Base-by-base conservation (phyloP, 169 alveolate species). In the Theileria sp. region DNA sequence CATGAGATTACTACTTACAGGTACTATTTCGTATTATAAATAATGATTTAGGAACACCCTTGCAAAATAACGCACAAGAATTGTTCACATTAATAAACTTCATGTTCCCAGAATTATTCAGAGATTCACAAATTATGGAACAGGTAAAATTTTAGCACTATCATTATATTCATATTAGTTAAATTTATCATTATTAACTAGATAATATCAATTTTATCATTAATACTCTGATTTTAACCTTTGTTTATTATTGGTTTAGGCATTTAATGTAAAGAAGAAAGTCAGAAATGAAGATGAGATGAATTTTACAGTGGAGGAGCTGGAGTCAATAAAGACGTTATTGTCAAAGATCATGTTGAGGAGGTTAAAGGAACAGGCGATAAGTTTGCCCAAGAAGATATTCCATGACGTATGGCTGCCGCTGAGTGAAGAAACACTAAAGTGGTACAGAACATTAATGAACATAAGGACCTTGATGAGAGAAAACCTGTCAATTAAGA, bases 71-170 rank as follows among this genome's bases (percentile, higher is more conserved):
- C 60, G 93, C 97, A 10, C 93, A 92, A 72, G 99, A 97, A 92
- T 88, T 97, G 68, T 96, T 97, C 93, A 96, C 98, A 1, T 91
- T 97, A 36, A 85, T 96, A 67, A 96, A 96, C 85, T 97, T 96
- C 90, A 95, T 98, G 77, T 97, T 96, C 93, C 99, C 99, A 23
- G 99, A 97, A 81, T 94, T 98, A 30, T 95, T 98, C 88, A 93
- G 95, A 81, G 97, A 97, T 51, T 89, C 98, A 8, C 97, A 95
- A 75, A 94, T 96, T 30, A 95, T 98, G 88, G 99, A 97, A 72
- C 96, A 96, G 88, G 96, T 92, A 73, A 5, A 32, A 3, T 32
- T 32, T 32, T 32, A 32, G 36, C 8, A 32, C 36, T 32, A 5
- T n/a, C n/a, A n/a, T n/a, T n/a, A n/a, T 67, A 60, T 51, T 34